Percentiles rank a stretch among this genome's conserved stretches.
Evolutionary conservation across 2,329 filamentous ascomycete genomes (phyloP).

Genomic region (Aspergillus tubingensis): DNA sequence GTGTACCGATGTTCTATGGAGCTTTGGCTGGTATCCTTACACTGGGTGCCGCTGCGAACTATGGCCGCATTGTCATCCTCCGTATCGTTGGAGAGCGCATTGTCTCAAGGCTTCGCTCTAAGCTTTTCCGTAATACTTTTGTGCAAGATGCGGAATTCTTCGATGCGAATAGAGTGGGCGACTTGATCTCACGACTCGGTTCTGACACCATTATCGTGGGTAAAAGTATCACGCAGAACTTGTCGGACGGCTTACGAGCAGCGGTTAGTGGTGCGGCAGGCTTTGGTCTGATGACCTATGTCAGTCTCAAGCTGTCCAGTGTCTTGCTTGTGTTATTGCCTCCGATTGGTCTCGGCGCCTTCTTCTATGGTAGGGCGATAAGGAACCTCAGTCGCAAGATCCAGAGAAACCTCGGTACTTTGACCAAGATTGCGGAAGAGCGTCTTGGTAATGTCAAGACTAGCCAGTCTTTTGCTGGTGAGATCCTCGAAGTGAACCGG

Average conservation of each 20-base stretch:
- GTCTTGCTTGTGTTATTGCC: constrained; percentile 86
- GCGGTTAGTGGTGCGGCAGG: constrained; percentile 88
- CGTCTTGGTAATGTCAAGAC: constrained; percentile 96
- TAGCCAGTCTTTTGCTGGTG: constrained; percentile 92
- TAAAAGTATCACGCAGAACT: constrained; percentile 96
- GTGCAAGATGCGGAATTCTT: constrained; percentile 99
- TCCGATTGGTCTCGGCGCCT: constrained; percentile 84
- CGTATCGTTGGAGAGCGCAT: constrained; percentile 94
- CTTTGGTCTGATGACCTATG: constrained; percentile 92
- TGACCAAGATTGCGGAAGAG: constrained; percentile 98
- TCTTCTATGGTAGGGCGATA: constrained; percentile 87
- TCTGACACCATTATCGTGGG: constrained; percentile 97
- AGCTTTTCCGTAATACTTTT: constrained; percentile 87
- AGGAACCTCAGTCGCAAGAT: constrained; percentile 88
- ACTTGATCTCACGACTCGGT: constrained; percentile 90
- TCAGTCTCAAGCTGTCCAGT: constrained; percentile 85
- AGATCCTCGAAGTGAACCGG: constrained; percentile 82
- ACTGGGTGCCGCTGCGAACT: constrained; percentile 85
- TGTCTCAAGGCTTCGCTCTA: constrained; percentile 82
- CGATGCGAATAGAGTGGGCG: constrained; percentile 93
- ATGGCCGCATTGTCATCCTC: constrained; percentile 87
- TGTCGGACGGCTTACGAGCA: constrained; percentile 91
- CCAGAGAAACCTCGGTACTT: constrained; percentile 85
- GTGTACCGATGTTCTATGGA: constrained; percentile 83
- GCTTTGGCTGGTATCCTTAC: constrained; percentile 75